phyloP scores from a whole-genome alignment of 2,329 filamentous ascomycete species.

The Penicillium nordicum region DNA sequence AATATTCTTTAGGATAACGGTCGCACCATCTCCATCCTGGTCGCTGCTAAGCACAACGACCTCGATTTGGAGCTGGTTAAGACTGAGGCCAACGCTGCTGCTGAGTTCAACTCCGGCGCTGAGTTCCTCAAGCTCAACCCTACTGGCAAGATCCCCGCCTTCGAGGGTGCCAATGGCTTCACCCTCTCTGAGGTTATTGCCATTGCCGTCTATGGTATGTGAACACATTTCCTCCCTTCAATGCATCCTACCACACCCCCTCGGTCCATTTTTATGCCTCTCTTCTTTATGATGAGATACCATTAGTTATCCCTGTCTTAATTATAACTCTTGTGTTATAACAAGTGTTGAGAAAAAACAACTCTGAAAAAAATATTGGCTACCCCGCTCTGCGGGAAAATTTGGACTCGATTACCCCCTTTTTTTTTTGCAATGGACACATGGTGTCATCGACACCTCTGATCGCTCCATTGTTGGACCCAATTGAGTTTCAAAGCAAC shows the following conservation, averaged over 20 bases:
- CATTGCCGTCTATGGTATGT: conserved; percentile 96
- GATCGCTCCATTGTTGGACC: conserved; percentile 15
- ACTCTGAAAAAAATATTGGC: conserved; percentile 70
- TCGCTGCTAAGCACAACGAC: conserved; percentile 95
- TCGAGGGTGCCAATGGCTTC: conserved; percentile 89
- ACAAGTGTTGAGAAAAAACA: conserved; percentile 68
- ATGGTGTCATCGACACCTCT: conserved; percentile 12
- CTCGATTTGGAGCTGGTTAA: conserved; percentile 84
- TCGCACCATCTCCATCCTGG: conserved; percentile 82
- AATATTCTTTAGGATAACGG: conserved; percentile 66
- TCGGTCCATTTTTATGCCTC: conserved; percentile 3
- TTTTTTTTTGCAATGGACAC: conserved; percentile 20
- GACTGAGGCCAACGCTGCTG: conserved; percentile 51
- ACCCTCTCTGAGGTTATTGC: conserved; percentile 85
- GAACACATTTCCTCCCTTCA: conserved; percentile 9
- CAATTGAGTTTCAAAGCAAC: conserved; percentile 8
- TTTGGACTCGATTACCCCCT: conserved; percentile 9
- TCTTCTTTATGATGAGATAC: conserved; percentile 66
- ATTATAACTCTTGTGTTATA: conserved; percentile 70
- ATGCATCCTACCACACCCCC: conserved; percentile 4
- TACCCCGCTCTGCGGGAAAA: conserved; percentile 32
- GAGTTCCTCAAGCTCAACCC: conserved; percentile 85
- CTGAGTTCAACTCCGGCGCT: conserved; percentile 59
- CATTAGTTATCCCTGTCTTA: conserved; percentile 99
- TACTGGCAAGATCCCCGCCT: conserved; percentile 88